Evolutionary conservation across 2,329 filamentous ascomycete genomes (phyloP), one percentile per base, ranked within the genome.

Genomic region (Phaeosphaeria sp.): DNA sequence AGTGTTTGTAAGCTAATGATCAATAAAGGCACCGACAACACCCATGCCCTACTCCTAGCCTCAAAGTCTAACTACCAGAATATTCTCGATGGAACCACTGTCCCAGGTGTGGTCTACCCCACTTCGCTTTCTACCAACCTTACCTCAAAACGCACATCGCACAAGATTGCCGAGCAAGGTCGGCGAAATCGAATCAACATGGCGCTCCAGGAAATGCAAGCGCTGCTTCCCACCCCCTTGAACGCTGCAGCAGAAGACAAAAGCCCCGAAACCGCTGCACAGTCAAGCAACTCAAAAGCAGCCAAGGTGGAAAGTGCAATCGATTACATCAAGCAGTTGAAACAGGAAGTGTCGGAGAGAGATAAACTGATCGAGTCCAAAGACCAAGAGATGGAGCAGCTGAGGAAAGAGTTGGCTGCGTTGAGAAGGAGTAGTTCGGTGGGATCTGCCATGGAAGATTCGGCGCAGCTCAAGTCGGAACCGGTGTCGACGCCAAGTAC

Each of bases 61-160:
- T 92, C 91, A 17, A 98, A 98, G 76, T 98, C 94, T 1, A 99
- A 99, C 72, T 99, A 99, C 71, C 94, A 98, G 72, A 96, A 97
- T 69, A 95, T 99, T 39, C 80, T 99, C 11, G 95, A 98, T 75
- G 95, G 95, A 49, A 98, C 93, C 50, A 89, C 90, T 55, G 87
- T 97, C 0, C 93, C 93, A 0, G 94, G 94, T 13, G 90, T 97
- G 13, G 90, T 90, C 1, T 98, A 97, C 67, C 93, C 94, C 0
- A 92, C 91, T 66, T 91, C 93, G 51, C 83, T 99, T 43, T 96
- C 93, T 6, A 96, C 93, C 21, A 97, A 97, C 64, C 81, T 99
- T 23, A 97, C 93, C 0, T 97, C 93, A 2, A 99, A 99, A 81
- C 90, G 94, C 52, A 98, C 95, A 1, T 97, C 93, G 44, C 95